Evolutionary conservation across 2,329 filamentous ascomycete genomes (phyloP).

Genomic region (Parastagonospora nodorum): DNA sequence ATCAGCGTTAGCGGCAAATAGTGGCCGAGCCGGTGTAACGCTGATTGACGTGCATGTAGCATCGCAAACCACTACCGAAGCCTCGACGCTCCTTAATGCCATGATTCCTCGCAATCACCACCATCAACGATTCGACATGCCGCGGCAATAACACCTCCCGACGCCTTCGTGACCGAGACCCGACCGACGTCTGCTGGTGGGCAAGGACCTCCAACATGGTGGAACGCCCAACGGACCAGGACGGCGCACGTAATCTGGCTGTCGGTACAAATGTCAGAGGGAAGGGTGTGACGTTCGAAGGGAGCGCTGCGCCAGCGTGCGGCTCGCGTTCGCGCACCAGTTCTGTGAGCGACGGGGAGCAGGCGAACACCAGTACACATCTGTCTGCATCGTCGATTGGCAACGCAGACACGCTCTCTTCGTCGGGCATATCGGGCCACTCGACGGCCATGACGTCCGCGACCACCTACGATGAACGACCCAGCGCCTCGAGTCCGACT

Average conservation of each 20-base stretch:
- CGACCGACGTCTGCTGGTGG: not conserved
- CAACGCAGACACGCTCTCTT: constrained; percentile 35
- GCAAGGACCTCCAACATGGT: constrained; percentile 8
- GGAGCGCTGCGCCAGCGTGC: constrained; percentile 17
- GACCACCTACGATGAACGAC: constrained; percentile 35
- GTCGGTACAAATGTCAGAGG: constrained; percentile 25
- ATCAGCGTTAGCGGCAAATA: constrained; percentile 7
- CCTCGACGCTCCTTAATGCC: constrained; percentile 3
- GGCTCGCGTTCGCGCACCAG: constrained; percentile 13
- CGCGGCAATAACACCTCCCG: not conserved
- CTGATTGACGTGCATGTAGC: not conserved
- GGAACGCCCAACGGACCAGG: constrained; percentile 21
- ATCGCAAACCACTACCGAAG: not conserved
- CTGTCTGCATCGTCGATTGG: constrained; percentile 39
- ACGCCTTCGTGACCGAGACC: not conserved
- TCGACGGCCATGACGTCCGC: constrained; percentile 44
- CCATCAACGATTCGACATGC: constrained; percentile 1
- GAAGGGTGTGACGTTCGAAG: constrained; percentile 29
- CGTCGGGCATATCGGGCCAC: constrained; percentile 31
- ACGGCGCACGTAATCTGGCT: constrained; percentile 22
- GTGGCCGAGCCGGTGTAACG: not conserved
- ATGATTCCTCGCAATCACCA: constrained; percentile 1
- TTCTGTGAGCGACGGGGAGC: constrained; percentile 32
- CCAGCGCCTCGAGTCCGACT: constrained; percentile 20
- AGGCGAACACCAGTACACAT: constrained; percentile 24